phyloP scores from a whole-genome alignment of 2,329 filamentous ascomycete species.

The Fusarium irregulare region DNA sequence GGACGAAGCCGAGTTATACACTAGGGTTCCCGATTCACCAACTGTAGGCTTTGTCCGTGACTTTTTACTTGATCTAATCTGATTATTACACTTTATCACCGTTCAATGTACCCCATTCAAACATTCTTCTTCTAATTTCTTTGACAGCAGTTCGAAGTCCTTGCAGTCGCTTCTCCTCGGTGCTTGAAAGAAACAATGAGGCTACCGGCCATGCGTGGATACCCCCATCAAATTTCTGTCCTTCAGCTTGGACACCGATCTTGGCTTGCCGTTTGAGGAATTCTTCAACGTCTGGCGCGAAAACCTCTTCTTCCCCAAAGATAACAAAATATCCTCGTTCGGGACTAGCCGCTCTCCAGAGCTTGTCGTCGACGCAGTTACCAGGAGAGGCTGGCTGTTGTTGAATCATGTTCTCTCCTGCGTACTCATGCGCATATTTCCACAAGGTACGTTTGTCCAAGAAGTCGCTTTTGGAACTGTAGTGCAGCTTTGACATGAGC shows the following conservation, averaged over 20 bases:
- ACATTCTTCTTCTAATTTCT: conserved; percentile 52
- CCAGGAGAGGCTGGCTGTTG: conserved; percentile 70
- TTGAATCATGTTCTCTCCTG: conserved; percentile 56
- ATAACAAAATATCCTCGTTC: conserved; percentile 74
- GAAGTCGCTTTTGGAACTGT: conserved; percentile 79
- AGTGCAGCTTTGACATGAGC: conserved; percentile 74
- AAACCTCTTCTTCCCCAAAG: conserved; percentile 82
- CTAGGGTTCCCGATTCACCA: conserved; percentile 59
- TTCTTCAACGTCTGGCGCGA: conserved; percentile 75
- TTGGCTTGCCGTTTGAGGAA: conserved; percentile 67
- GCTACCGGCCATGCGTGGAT: conserved; percentile 89
- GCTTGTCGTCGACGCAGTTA: conserved; percentile 70
- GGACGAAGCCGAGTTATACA: conserved; percentile 62
- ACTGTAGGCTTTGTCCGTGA: conserved; percentile 48
- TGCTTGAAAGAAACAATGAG: conserved; percentile 65
- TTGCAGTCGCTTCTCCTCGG: conserved; percentile 61
- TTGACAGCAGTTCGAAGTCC: conserved; percentile 60
- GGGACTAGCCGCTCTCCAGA: conserved; percentile 76
- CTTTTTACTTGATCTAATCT: conserved; percentile 74
- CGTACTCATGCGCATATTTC: conserved; percentile 76
- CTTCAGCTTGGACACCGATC: conserved; percentile 65
- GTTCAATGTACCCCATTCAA: conserved; percentile 30
- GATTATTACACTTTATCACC: conserved; percentile 52
- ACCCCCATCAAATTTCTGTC: conserved; percentile 70
- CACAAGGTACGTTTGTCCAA: conserved; percentile 74